Conservation (phyloP, 345 rosid species). For the Murraya koenigii region DNA sequence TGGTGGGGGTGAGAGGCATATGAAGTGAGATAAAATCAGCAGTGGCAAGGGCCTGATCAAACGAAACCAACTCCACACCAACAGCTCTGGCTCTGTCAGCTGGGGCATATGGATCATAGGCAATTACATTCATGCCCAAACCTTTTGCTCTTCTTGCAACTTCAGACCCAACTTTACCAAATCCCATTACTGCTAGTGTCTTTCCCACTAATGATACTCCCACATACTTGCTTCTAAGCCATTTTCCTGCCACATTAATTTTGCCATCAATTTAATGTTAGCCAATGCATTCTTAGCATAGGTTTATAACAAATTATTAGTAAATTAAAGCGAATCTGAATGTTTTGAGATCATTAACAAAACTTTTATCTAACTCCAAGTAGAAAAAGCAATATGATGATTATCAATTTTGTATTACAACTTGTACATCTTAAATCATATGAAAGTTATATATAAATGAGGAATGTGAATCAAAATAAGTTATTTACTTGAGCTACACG, state of each 20-base stretch:
- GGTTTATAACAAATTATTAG: not conserved
- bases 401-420: not conserved
- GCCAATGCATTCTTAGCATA: not conserved
- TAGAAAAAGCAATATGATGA: not conserved
- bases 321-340: not conserved
- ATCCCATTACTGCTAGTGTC: conserved; percentile 82
- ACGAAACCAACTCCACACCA: conserved; percentile 79
- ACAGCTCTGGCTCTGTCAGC: conserved; percentile 76
- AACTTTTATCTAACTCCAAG: no score
- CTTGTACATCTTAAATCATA: no score
- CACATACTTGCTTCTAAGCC: conserved; percentile 78
- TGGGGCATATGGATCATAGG: conserved; percentile 85
- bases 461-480: no score
- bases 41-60: conserved; percentile 63
- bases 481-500: no score
- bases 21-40: conserved; percentile 82
- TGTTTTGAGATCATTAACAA: not conserved
- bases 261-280: not conserved
- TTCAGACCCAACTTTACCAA: conserved; percentile 87
- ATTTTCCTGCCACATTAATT: conserved; percentile 48
- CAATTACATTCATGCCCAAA: conserved; percentile 78
- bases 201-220: conserved; percentile 82
- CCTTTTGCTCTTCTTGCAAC: conserved; percentile 87
- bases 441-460: no score
- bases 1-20: conserved; percentile 72